Evolutionary conservation across 331 rosid species (phyloP).

Genomic region (Phaseolus coccineus): DNA sequence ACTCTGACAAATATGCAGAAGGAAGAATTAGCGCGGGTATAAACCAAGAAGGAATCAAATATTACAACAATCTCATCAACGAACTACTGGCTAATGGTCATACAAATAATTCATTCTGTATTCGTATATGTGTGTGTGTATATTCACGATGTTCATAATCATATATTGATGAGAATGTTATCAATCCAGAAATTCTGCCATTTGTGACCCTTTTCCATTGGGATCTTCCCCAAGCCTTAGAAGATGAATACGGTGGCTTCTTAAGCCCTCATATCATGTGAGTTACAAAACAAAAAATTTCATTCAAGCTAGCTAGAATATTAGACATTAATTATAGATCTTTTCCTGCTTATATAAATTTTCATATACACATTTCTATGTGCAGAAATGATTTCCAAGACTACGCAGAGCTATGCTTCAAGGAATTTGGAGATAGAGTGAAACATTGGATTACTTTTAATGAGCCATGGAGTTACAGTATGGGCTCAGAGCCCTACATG

Average conservation of each 20-base stretch:
- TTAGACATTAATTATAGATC: neutral
- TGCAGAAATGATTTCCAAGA: conserved; percentile 51
- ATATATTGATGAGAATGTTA: neutral
- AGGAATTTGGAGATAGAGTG: conserved; percentile 55
- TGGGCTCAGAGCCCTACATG: conserved; percentile 46
- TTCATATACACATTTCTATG: conserved; percentile 4
- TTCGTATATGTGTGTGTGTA: neutral
- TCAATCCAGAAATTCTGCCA: conserved; percentile 44
- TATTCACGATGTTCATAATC: conserved; percentile 1
- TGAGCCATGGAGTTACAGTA: conserved; percentile 45
- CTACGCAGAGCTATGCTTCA: conserved; percentile 51
- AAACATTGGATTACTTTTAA: conserved; percentile 53
- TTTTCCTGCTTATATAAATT: neutral
- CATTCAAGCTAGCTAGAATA: neutral
- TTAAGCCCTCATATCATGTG: conserved; percentile 46
- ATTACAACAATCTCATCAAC: conserved; percentile 52
- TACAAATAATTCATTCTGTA: neutral
- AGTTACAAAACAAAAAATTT: neutral
- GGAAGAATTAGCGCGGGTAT: conserved; percentile 46
- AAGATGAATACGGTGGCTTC: conserved; percentile 53
- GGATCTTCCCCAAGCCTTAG: conserved; percentile 57
- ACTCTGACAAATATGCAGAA: conserved; percentile 43
- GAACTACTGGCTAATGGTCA: conserved; percentile 46
- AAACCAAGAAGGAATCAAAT: conserved; percentile 52
- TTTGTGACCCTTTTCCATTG: conserved; percentile 57